A percentile compares a stretch with the other conserved stretches of the same genome.
Conservation (phyloP, 768 basidiomycete species). For the Cystoderma amianthinum region DNA sequence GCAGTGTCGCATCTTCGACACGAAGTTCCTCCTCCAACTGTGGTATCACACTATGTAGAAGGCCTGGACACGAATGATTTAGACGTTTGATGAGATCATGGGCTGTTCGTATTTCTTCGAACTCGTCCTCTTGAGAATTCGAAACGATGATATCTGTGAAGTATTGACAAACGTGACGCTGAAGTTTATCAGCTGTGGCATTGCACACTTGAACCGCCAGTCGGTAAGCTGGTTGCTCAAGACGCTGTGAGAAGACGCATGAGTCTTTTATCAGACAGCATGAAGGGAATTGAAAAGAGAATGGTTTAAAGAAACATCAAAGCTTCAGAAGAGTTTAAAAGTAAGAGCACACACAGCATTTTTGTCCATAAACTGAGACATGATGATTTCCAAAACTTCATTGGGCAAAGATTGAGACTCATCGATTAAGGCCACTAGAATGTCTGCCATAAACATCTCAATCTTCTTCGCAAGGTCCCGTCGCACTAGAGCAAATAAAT, state of each 20-base stretch:
- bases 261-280: neutral
- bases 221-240: slow-evolving; percentile 72
- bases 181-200: slow-evolving; percentile 75
- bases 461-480: slow-evolving; percentile 73
- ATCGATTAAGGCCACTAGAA: slow-evolving; percentile 84
- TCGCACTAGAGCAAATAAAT: slow-evolving; percentile 75
- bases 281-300: neutral
- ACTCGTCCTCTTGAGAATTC: slow-evolving; percentile 33
- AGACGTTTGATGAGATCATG: slow-evolving; percentile 85
- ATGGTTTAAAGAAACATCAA: neutral
- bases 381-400: slow-evolving; percentile 72
- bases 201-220: slow-evolving; percentile 86
- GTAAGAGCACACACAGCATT: slow-evolving; percentile 37
- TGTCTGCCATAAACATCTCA: slow-evolving; percentile 82
- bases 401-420: slow-evolving; percentile 73
- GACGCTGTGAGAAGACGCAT: slow-evolving; percentile 28
- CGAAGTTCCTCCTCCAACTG: slow-evolving; percentile 88
- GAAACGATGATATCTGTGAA: slow-evolving; percentile 85
- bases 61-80: slow-evolving; percentile 68
- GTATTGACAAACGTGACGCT: slow-evolving; percentile 85
- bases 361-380: slow-evolving; percentile 83
- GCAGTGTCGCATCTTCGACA: slow-evolving; percentile 62
- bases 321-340: slow-evolving; percentile 2
- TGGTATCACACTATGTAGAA: slow-evolving; percentile 87
- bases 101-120: slow-evolving; percentile 62